phyloP scores from a whole-genome alignment of 2,329 filamentous ascomycete species.

The Cadophora sp. region DNA sequence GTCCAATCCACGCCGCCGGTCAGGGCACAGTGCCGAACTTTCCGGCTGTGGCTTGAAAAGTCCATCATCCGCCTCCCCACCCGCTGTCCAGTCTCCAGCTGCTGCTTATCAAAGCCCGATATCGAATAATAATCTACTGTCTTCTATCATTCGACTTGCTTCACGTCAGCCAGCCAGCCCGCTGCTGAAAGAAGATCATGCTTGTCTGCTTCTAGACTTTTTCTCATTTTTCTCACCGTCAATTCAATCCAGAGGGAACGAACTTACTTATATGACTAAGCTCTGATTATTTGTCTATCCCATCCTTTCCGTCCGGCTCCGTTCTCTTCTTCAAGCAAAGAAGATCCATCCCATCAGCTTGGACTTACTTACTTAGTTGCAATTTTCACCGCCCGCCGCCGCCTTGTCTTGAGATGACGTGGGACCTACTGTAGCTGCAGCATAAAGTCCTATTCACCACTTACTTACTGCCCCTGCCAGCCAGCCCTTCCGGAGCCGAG shows the following conservation, averaged over 20 bases:
- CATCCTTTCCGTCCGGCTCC: no score
- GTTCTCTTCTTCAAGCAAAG: neutral
- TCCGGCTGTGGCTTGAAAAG: constrained; percentile 12
- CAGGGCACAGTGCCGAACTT: constrained; percentile 3
- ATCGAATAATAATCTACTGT: neutral
- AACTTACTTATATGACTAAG: constrained; percentile 8
- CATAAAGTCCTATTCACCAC: constrained; percentile 6
- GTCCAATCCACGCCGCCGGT: neutral
- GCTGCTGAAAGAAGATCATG: neutral
- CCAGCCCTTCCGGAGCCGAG: neutral
- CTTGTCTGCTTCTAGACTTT: constrained; percentile 4
- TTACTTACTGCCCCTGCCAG: neutral
- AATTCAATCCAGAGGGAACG: neutral
- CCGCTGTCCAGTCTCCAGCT: neutral
- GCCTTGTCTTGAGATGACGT: constrained; percentile 18
- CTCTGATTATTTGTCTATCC: neutral
- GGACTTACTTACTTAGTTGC: neutral
- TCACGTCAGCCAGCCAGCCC: neutral
- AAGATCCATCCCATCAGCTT: neutral
- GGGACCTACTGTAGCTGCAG: constrained; percentile 11
- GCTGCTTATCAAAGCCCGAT: constrained; percentile 19
- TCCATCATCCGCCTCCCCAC: neutral
- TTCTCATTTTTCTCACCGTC: constrained; percentile 1
- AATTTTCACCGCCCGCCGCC: neutral
- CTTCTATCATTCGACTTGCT: neutral